A percentile compares a stretch with the other conserved stretches of the same genome.
These are phyloP conservation scores for Fulvia fulva DNA, from an alignment of 2,329 filamentous ascomycete species.

Conservation along the genomic window DNA sequence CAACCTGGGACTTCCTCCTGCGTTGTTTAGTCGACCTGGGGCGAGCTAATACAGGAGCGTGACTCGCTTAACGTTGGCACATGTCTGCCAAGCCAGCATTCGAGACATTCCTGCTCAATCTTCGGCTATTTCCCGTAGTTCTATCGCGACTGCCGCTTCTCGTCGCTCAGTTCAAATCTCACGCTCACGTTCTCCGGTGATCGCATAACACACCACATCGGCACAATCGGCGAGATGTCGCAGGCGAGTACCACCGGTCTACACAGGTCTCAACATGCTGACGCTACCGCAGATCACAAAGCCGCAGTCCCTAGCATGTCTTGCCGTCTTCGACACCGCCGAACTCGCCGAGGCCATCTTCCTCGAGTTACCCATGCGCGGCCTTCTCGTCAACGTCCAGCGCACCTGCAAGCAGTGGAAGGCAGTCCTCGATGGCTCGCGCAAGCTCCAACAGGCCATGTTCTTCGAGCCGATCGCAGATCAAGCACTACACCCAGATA, in stretches of 20 bases:
- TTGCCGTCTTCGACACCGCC: constrained; percentile 11
- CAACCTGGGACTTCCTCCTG: no score
- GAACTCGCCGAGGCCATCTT: constrained; percentile 27
- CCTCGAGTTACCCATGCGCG: constrained; percentile 1
- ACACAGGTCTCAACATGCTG: background rate
- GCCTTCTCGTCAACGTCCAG: constrained; percentile 2
- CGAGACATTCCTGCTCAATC: no score
- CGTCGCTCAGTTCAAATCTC: no score
- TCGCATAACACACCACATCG: background rate
- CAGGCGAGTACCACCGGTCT: background rate
- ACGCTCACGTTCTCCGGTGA: no score
- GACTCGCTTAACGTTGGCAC: no score
- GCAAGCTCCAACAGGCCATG: constrained; percentile 18
- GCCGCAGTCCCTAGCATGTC: background rate
- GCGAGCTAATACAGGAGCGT: no score
- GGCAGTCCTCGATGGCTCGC: constrained; percentile 15
- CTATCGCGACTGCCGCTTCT: no score
- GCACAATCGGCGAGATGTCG: background rate
- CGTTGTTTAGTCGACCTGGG: no score
- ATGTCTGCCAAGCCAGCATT: no score
- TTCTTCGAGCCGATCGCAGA: constrained; percentile 16
- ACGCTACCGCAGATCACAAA: background rate
- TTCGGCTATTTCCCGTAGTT: no score
- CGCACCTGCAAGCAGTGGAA: constrained; percentile 19
- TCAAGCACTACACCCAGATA: background rate